These are phyloP conservation scores for Xylaria flabelliformis DNA, from an alignment of 495 filamentous ascomycete genomes.

Conservation along the genomic window DNA sequence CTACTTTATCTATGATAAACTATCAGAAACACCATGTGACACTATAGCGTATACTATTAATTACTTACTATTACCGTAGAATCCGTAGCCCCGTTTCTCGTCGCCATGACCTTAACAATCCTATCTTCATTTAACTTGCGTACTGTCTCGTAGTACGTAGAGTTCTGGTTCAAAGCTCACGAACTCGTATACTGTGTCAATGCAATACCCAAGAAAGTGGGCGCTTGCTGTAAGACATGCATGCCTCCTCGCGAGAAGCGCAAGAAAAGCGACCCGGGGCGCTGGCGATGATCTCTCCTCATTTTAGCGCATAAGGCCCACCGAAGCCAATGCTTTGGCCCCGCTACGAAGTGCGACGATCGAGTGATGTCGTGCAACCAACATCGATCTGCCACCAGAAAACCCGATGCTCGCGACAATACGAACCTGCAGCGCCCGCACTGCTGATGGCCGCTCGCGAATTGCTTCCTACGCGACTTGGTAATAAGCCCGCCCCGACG, in stretches of 20 bases:
- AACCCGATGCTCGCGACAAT: constrained; percentile 12
- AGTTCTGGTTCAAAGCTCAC: not conserved
- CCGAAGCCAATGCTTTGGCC: constrained; percentile 11
- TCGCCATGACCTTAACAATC: not conserved
- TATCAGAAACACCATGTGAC: not conserved
- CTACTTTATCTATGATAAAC: too few relatives aligned
- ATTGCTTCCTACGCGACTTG: constrained; percentile 5
- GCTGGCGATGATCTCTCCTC: constrained; percentile 24
- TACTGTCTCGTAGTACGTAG: not conserved
- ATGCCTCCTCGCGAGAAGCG: constrained; percentile 8
- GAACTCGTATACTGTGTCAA: constrained; percentile 18
- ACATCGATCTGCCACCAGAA: constrained; percentile 24
- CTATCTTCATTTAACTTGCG: not conserved
- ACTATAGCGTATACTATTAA: not conserved
- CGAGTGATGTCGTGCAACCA: constrained; percentile 1
- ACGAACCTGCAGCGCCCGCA: constrained; percentile 14
- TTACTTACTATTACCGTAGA: not conserved
- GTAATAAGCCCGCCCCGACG: not conserved
- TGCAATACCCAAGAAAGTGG: not conserved
- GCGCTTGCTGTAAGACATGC: constrained; percentile 10
- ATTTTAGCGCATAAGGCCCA: constrained; percentile 9
- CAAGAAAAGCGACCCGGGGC: constrained; percentile 1
- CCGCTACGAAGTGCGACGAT: constrained; percentile 10
- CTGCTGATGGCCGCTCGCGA: constrained; percentile 14
- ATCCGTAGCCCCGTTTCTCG: not conserved